These are phyloP conservation scores for Solanum pimpinellifolium DNA, from an alignment of 257 asterid genomes.

Conservation along the genomic window DNA sequence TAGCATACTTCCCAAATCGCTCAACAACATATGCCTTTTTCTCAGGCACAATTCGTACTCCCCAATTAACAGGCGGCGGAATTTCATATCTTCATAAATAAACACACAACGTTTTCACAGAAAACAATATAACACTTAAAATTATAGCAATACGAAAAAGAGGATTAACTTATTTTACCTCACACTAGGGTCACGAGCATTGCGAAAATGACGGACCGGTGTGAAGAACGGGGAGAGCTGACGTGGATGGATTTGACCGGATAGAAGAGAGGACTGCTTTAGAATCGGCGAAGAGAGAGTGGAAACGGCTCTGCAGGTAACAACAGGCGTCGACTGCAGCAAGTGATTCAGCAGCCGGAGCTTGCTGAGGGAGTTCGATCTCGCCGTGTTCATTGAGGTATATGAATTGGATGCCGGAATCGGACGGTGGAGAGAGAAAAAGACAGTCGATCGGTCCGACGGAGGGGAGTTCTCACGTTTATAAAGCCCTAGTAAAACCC, in stretches of 20 bases:
- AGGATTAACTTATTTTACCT: conserved; percentile 20
- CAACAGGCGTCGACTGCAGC: conserved; percentile 16
- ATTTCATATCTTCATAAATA: conserved; percentile 37
- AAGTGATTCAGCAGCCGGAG: conserved; percentile 24
- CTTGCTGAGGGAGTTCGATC: conserved; percentile 31
- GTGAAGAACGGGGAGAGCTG: conserved; percentile 19
- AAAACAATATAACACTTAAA: background rate
- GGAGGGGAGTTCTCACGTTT: background rate
- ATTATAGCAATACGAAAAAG: background rate
- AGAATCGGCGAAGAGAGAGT: conserved; percentile 41
- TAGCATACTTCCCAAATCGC: conserved; percentile 69
- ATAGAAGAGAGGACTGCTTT: conserved; percentile 12
- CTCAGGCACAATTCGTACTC: conserved; percentile 83
- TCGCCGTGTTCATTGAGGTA: conserved; percentile 30
- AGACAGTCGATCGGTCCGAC: background rate
- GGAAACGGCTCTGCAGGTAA: conserved; percentile 35
- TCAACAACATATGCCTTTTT: conserved; percentile 69
- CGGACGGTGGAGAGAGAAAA: background rate
- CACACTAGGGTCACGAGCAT: conserved; percentile 41
- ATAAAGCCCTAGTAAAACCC: conserved; percentile 22
- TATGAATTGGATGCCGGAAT: background rate
- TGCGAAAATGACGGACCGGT: conserved; percentile 57
- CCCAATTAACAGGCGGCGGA: conserved; percentile 66
- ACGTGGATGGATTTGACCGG: conserved; percentile 8
- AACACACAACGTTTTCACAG: background rate